These are phyloP conservation scores for Lepraria neglecta DNA, from an alignment of 495 filamentous ascomycete species.

Conservation along the genomic window DNA sequence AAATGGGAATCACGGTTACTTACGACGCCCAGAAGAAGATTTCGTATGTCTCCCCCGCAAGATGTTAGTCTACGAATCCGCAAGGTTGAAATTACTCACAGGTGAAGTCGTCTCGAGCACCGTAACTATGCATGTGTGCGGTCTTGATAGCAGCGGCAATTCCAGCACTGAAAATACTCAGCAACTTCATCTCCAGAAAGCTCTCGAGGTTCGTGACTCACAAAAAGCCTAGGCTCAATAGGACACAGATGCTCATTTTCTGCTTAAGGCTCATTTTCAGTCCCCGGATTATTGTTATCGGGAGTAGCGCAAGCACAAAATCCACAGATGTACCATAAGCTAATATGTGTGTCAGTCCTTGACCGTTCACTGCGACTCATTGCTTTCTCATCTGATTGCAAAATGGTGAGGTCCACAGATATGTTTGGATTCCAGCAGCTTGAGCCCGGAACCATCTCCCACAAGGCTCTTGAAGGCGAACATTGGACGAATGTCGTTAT, in stretches of 20 bases:
- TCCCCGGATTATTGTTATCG: neutral
- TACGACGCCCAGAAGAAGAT: neutral
- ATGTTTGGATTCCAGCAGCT: conserved; percentile 8
- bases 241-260: neutral
- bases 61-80: neutral
- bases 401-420: neutral
- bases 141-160: neutral
- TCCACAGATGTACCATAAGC: neutral
- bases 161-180: neutral
- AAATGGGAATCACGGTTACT: neutral
- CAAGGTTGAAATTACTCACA: neutral
- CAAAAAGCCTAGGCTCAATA: conserved; percentile 7
- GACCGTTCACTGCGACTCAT: neutral
- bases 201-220: neutral
- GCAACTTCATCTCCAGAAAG: neutral
- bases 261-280: conserved; percentile 1
- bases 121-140: neutral
- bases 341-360: neutral
- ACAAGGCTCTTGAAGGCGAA: neutral
- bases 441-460: conserved; percentile 1
- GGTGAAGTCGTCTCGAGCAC: neutral
- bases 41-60: neutral
- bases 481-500: neutral
- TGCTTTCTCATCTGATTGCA: neutral
- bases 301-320: neutral